phyloP scores from a whole-genome alignment of 371 early-diverging fungal genomes.

The Rhizomucor pusillus region DNA sequence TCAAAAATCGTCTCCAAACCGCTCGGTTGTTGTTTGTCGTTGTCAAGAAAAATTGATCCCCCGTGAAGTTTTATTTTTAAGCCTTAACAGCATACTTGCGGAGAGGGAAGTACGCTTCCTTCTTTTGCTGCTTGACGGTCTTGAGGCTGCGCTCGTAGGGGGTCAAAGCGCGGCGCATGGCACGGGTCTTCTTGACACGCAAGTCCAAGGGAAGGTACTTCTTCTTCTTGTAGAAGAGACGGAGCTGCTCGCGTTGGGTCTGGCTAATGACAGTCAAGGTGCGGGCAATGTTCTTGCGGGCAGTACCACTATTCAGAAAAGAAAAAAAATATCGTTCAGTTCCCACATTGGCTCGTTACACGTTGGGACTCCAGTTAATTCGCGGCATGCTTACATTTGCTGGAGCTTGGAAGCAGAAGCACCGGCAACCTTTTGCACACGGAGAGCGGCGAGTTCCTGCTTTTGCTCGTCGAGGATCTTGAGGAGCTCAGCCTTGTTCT shows the following conservation, averaged over 20 bases:
- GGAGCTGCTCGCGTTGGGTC: constrained; percentile 80
- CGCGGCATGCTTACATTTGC: constrained; percentile 65
- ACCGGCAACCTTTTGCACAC: constrained; percentile 89
- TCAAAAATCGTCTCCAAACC: too few relatives aligned
- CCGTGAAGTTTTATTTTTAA: constrained; percentile 35
- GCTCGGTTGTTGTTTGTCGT: too few relatives aligned
- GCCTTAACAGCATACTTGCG: constrained; percentile 88
- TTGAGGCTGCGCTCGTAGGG: constrained; percentile 64
- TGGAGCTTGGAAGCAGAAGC: constrained; percentile 72
- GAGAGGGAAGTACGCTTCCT: constrained; percentile 78
- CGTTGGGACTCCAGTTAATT: not conserved
- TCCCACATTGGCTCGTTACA: not conserved
- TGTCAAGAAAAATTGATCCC: too few relatives aligned
- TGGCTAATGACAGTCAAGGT: constrained; percentile 93
- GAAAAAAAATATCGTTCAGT: not conserved
- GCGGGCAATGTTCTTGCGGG: constrained; percentile 91
- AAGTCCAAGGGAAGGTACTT: constrained; percentile 92
- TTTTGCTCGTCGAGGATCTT: constrained; percentile 90
- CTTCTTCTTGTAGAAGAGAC: constrained; percentile 83
- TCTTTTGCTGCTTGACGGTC: constrained; percentile 80
- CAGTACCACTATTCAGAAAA: constrained; percentile 49
- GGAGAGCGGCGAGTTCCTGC: constrained; percentile 86
- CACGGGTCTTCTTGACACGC: constrained; percentile 95
- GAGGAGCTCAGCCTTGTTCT: constrained; percentile 86
- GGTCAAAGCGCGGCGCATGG: constrained; percentile 93